Evolutionary conservation across 106 monocot species (phyloP).

Genomic region (Xerophyta viscosa): DNA sequence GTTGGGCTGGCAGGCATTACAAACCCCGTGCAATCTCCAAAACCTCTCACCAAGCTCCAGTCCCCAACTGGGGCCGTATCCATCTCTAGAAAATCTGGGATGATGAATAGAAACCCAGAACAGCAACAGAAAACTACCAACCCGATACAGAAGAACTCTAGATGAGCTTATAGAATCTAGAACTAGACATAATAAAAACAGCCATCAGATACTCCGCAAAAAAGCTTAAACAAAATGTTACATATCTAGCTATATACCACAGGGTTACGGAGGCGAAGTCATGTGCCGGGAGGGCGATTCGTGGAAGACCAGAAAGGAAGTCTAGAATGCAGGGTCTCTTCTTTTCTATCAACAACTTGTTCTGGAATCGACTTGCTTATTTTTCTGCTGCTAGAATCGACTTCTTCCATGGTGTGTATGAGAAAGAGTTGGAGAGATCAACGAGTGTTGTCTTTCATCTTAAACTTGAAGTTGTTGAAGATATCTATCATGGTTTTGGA

Average conservation of each 20-base stretch:
- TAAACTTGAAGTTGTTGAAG: not conserved
- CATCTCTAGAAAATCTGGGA: too few relatives aligned
- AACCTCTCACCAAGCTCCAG: not conserved
- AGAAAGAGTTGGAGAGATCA: not conserved
- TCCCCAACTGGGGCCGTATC: too few relatives aligned
- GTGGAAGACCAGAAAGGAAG: slow-evolving; percentile 6
- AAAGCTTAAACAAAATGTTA: not conserved
- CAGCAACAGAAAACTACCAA: too few relatives aligned
- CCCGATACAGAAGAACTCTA: too few relatives aligned
- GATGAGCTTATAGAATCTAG: too few relatives aligned
- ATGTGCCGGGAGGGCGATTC: slow-evolving; percentile 7
- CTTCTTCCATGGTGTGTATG: not conserved
- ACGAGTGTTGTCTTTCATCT: not conserved
- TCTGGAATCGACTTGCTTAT: not conserved
- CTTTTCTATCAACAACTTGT: not conserved
- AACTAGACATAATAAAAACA: too few relatives aligned
- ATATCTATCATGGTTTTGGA: not conserved
- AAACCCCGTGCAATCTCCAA: not conserved
- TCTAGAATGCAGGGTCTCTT: not conserved
- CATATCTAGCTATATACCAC: too few relatives aligned
- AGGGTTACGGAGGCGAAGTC: not conserved
- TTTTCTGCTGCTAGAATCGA: not conserved
- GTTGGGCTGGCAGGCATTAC: not conserved
- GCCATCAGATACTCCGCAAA: not conserved
- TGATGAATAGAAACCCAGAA: too few relatives aligned